phyloP scores from a whole-genome alignment of 768 basidiomycete genomes.

The Tricholoma sp. region DNA sequence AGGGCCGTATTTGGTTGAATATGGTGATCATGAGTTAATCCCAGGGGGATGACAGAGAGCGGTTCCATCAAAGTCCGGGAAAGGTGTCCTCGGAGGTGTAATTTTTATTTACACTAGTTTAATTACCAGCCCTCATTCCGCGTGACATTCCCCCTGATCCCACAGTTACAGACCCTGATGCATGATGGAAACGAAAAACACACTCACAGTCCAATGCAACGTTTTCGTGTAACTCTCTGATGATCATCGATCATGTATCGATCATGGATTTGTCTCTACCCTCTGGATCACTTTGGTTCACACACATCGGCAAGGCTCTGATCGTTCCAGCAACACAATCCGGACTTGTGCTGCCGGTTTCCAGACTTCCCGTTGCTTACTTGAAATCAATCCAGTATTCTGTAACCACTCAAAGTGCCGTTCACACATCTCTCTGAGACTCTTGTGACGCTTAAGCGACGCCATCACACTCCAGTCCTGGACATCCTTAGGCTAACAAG shows the following conservation, averaged over 20 bases:
- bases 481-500: not conserved
- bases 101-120: slow-evolving; percentile 5
- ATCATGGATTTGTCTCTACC: not conserved
- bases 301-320: not conserved
- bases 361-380: too few species aligned
- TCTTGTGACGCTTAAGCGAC: not conserved
- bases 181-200: slow-evolving; percentile 12
- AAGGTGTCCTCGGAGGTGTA: slow-evolving; percentile 7
- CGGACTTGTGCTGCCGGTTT: too few species aligned
- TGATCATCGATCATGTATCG: not conserved
- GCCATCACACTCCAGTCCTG: not conserved
- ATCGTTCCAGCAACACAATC: not conserved
- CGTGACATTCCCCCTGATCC: not conserved
- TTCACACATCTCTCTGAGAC: not conserved
- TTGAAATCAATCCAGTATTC: too few species aligned
- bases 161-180: not conserved
- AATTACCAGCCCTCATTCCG: not conserved
- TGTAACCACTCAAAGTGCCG: too few species aligned
- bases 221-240: not conserved
- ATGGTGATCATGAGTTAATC: slow-evolving; percentile 5
- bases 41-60: slow-evolving; percentile 10
- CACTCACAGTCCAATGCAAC: not conserved
- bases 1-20: slow-evolving; percentile 8
- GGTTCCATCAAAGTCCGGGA: slow-evolving; percentile 4
- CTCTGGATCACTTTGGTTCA: slow-evolving; percentile 4